Evolutionary conservation across 2,329 filamentous ascomycete species (phyloP), one percentile per base, ranked within the genome.

Genomic region (Boeremia exigua): DNA sequence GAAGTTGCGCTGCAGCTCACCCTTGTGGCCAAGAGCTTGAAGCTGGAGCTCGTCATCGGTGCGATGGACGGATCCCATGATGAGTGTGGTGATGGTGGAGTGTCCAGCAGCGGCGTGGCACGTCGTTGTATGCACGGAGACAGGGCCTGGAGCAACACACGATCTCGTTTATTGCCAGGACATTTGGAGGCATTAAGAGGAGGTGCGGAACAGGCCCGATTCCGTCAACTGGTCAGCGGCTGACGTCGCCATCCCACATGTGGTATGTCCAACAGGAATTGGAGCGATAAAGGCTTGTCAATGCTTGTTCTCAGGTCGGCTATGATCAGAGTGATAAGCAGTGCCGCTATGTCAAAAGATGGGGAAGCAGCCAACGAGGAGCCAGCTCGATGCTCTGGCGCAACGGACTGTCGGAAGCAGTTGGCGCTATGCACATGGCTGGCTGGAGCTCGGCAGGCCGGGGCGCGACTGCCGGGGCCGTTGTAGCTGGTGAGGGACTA

Each of bases 1-100:
- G 71, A 86, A 86, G 60, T 86, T 82, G 25, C 85, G 78, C 62
- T 84, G 78, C 48, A 87, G 72, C 65, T 86, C 84, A 45, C 82
- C 80, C 72, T 81, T 81, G 68, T 86, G 80, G 54, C 86, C 86
- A 61, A 87, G 56, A 17, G 69, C 66, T 40, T 70, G 67, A 19
- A 76, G 62, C 46, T 75, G 70, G 1, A 71, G 66, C 52, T 76
- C 74, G 57, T 75, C 73, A 39, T 69, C 67, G 40, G 59, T 63
- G 25, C 25, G 62, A 50, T 63, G 56, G 11, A 32, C 27, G 10
- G 60, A 42, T 45, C 43, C 53, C 70, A 73, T 72, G 9, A 53
- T 70, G 49, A 58, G 43, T 19, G 17, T 30, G 32, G 32, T 27
- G 53, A 1, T 29, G 53, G 27, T 39, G 25, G 23, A 38, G 30